Evolutionary conservation across 768 basidiomycete genomes (phyloP).

Genomic region (Jaapia argillacea): DNA sequence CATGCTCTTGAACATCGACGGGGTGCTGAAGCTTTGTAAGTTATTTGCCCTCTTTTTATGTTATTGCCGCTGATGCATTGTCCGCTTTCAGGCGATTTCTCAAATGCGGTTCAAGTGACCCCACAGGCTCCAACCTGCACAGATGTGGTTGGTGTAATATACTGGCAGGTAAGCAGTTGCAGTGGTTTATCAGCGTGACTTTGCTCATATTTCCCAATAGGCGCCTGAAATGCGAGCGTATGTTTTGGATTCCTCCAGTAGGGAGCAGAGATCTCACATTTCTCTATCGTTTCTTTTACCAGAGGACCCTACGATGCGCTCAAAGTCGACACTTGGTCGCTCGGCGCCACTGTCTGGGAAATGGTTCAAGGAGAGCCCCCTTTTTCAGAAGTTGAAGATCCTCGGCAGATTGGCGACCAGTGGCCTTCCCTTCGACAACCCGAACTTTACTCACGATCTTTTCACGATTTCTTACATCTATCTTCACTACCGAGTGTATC

Average conservation of each 20-base stretch:
- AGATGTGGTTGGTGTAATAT: conserved; percentile 62
- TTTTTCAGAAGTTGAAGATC: conserved; percentile 46
- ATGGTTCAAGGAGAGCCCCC: conserved; percentile 69
- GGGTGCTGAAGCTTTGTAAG: conserved; percentile 68
- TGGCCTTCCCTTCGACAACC: conserved; percentile 58
- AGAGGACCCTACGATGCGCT: conserved; percentile 66
- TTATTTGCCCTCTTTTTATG: conserved; percentile 7
- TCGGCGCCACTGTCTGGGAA: conserved; percentile 81
- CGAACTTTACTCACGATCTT: conserved; percentile 51
- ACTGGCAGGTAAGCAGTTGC: conserved; percentile 55
- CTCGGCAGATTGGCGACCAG: conserved; percentile 35
- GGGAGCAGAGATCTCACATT: background rate
- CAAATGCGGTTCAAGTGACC: conserved; percentile 56
- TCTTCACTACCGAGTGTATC: conserved; percentile 52
- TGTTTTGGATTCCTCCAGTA: conserved; percentile 13
- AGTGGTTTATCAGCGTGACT: background rate
- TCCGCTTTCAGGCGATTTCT: conserved; percentile 59
- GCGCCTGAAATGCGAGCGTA: conserved; percentile 73
- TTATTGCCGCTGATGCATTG: background rate
- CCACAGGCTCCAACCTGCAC: conserved; percentile 37
- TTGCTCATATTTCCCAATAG: conserved; percentile 14
- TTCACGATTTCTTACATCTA: conserved; percentile 61
- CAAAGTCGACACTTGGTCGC: conserved; percentile 72
- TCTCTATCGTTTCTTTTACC: conserved; percentile 7
- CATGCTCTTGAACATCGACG: conserved; percentile 56